These are phyloP conservation scores for Cystobasidiaceae sp. DNA, from an alignment of 1,284 basidiomycete species.

Conservation along the genomic window DNA sequence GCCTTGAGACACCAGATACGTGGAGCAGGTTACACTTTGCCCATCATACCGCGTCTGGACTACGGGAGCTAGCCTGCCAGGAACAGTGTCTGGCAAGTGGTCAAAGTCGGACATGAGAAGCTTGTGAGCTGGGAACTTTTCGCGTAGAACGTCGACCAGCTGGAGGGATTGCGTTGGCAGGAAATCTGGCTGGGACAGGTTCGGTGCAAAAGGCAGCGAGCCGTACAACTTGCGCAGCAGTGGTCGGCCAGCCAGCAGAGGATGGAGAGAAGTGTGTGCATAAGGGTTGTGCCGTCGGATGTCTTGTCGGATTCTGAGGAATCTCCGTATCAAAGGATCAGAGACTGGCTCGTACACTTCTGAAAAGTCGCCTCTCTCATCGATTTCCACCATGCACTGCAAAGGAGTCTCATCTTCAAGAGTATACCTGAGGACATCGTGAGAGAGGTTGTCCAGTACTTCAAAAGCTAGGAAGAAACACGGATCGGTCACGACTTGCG, in stretches of 20 bases:
- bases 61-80: slow-evolving; percentile 82
- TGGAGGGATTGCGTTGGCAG: slow-evolving; percentile 87
- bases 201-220: slow-evolving; percentile 79
- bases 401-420: slow-evolving; percentile 68
- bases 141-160: slow-evolving; percentile 75
- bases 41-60: slow-evolving; percentile 88
- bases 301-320: slow-evolving; percentile 46
- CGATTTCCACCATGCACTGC: slow-evolving; percentile 77
- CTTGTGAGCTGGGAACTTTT: slow-evolving; percentile 82
- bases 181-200: slow-evolving; percentile 83
- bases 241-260: slow-evolving; percentile 54
- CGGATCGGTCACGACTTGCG: slow-evolving; percentile 66
- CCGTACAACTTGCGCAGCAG: slow-evolving; percentile 60
- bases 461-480: slow-evolving; percentile 94
- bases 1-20: slow-evolving; percentile 86
- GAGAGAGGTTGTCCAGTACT: slow-evolving; percentile 95
- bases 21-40: slow-evolving; percentile 68
- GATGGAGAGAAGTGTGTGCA: slow-evolving; percentile 56
- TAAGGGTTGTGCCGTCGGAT: slow-evolving; percentile 12
- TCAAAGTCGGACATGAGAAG: slow-evolving; percentile 91
- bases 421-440: slow-evolving; percentile 90
- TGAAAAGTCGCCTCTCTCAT: slow-evolving; percentile 75
- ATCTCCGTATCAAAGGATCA: slow-evolving; percentile 75
- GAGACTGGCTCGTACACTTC: slow-evolving; percentile 76
- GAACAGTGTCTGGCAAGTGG: slow-evolving; percentile 71